phyloP scores from a whole-genome alignment of 2,329 filamentous ascomycete genomes.

The Ophiostoma perfectum region DNA sequence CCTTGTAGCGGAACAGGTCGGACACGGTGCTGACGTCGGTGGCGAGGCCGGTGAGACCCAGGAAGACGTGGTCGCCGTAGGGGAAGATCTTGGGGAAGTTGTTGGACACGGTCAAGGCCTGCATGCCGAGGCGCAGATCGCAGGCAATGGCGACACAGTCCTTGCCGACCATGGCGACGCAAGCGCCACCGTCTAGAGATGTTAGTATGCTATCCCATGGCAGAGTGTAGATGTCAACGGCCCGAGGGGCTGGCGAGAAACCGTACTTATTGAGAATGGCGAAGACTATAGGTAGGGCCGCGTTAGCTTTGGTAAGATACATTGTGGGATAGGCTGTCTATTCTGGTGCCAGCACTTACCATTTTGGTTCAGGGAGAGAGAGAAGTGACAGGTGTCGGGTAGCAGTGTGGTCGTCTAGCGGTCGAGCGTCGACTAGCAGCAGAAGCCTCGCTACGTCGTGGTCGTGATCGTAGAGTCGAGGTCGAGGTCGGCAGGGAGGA shows the following conservation, averaged over 20 bases:
- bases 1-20: constrained; percentile 98
- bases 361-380: neutral
- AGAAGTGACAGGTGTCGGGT: neutral
- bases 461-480: constrained; percentile 8
- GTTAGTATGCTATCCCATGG: neutral
- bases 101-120: constrained; percentile 96
- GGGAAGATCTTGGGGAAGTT: constrained; percentile 99
- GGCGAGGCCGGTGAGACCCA: constrained; percentile 91
- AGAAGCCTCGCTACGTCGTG: neutral
- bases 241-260: neutral
- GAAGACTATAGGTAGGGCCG: constrained; percentile 57
- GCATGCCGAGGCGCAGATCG: constrained; percentile 94
- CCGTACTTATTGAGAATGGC: constrained; percentile 90
- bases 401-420: neutral
- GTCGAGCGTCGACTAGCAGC: neutral
- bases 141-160: constrained; percentile 99
- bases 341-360: neutral
- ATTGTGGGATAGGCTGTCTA: neutral
- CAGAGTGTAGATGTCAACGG: no score
- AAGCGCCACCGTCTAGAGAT: constrained; percentile 72
- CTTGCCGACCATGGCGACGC: constrained; percentile 98
- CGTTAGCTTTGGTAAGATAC: constrained; percentile 30
- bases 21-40: constrained; percentile 93
- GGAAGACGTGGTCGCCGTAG: constrained; percentile 83
- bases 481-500: neutral